Percentiles rank a stretch among this genome's conserved stretches.
Evolutionary conservation across 176 grass and related monocot species (phyloP).

Genomic region (Melocanna baccifera): DNA sequence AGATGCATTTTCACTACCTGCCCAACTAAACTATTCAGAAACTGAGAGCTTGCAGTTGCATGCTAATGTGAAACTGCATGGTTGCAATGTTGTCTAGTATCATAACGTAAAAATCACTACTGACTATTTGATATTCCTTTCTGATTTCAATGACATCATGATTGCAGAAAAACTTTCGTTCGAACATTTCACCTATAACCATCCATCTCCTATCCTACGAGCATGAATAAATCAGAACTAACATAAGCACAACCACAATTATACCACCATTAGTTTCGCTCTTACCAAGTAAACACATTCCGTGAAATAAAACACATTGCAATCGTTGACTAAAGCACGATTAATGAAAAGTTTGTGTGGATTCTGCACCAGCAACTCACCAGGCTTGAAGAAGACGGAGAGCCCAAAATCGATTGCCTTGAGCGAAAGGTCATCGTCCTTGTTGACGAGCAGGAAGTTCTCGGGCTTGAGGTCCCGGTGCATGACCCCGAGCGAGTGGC

Average conservation of each 20-base stretch:
- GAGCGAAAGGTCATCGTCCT: conserved; percentile 80
- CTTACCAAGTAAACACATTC: background rate
- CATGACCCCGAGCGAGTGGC: conserved; percentile 98
- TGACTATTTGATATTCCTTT: background rate
- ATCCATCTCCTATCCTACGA: background rate
- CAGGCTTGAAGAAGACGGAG: conserved; percentile 96
- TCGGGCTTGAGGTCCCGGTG: conserved; percentile 97
- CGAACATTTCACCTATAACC: background rate
- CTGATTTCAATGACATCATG: background rate
- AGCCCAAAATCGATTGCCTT: conserved; percentile 98
- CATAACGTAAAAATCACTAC: background rate
- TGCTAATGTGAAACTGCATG: background rate
- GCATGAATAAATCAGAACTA: background rate
- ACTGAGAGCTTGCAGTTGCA: background rate
- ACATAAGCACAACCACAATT: background rate
- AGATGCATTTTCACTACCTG: conserved; percentile 14
- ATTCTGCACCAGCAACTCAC: conserved; percentile 28
- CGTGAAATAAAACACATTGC: background rate
- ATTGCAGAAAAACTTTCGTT: background rate
- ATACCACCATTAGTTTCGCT: background rate
- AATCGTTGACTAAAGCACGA: conserved; percentile 7
- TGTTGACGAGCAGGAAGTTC: conserved; percentile 90
- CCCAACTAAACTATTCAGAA: background rate
- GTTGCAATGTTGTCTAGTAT: background rate
- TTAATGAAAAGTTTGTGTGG: background rate